A percentile compares a stretch with the other conserved stretches of the same genome.
Evolutionary conservation across 306 rosid species (phyloP).

Genomic region (Calophaca sinica): DNA sequence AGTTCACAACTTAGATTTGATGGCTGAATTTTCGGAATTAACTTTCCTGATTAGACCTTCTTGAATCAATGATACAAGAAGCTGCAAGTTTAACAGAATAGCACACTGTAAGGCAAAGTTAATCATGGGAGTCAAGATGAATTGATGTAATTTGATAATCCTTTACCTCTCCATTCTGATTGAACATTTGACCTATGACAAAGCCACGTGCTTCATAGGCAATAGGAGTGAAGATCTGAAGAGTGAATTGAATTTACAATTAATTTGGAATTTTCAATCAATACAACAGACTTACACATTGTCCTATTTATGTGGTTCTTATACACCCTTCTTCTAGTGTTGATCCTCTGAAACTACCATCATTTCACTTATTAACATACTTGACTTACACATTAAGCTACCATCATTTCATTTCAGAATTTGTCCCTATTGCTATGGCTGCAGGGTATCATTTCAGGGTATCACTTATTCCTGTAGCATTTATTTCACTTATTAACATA

Average conservation of each 20-base stretch:
- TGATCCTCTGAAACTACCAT: too few species aligned
- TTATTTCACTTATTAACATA: too few species aligned
- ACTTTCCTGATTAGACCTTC: conserved; percentile 76
- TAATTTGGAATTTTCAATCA: conserved; percentile 32
- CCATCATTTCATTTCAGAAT: too few species aligned
- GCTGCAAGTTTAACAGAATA: conserved; percentile 47
- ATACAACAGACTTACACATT: too few species aligned
- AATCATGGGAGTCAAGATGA: neutral
- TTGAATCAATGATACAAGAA: conserved; percentile 75
- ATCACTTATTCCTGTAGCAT: too few species aligned
- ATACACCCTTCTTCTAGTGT: too few species aligned
- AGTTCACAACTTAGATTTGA: conserved; percentile 67
- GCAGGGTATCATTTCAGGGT: too few species aligned
- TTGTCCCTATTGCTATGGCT: too few species aligned
- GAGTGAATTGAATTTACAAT: neutral
- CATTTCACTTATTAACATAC: too few species aligned
- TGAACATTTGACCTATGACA: conserved; percentile 85
- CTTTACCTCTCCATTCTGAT: conserved; percentile 83
- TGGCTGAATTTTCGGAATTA: conserved; percentile 39
- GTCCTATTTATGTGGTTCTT: too few species aligned
- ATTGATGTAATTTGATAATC: conserved; percentile 1
- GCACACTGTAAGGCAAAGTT: conserved; percentile 30
- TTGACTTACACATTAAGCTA: too few species aligned
- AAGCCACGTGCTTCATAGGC: conserved; percentile 72
- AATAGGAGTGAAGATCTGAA: conserved; percentile 67